Conservation (phyloP, 257 asterid genomes). For the Gynochthodes officinalis region DNA sequence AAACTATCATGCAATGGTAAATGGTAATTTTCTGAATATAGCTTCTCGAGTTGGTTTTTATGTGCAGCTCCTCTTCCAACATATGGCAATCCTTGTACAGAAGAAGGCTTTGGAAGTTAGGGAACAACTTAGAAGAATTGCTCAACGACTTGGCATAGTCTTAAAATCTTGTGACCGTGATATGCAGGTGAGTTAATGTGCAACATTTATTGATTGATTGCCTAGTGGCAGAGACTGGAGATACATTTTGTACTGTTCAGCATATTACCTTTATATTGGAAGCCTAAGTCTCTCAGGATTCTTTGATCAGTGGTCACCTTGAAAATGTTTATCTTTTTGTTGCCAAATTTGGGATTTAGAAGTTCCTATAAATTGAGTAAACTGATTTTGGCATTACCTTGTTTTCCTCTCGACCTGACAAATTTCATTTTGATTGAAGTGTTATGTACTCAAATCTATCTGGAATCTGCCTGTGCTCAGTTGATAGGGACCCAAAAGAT, state of each 20-base stretch:
- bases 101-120: slow-evolving; percentile 77
- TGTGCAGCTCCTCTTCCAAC: not conserved
- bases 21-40: slow-evolving; percentile 44
- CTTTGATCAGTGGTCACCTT: not conserved
- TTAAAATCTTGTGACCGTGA: slow-evolving; percentile 85
- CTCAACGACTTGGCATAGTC: slow-evolving; percentile 69
- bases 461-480: not conserved
- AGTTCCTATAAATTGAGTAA: not conserved
- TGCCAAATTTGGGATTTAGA: not conserved
- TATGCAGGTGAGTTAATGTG: slow-evolving; percentile 44
- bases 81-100: slow-evolving; percentile 33
- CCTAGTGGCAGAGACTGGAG: slow-evolving; percentile 6
- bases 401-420: too few relatives aligned
- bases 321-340: too few relatives aligned
- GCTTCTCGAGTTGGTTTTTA: too few relatives aligned
- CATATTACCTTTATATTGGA: not conserved
- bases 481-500: not conserved
- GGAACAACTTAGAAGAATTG: slow-evolving; percentile 73
- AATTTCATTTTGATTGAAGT: not conserved
- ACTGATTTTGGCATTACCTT: not conserved
- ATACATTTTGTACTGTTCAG: not conserved
- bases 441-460: not conserved
- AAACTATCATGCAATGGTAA: slow-evolving; percentile 93
- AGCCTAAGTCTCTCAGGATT: not conserved
- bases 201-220: slow-evolving; percentile 11